phyloP scores from a whole-genome alignment of 371 early-diverging fungal genomes.

The Mortierella sp. region DNA sequence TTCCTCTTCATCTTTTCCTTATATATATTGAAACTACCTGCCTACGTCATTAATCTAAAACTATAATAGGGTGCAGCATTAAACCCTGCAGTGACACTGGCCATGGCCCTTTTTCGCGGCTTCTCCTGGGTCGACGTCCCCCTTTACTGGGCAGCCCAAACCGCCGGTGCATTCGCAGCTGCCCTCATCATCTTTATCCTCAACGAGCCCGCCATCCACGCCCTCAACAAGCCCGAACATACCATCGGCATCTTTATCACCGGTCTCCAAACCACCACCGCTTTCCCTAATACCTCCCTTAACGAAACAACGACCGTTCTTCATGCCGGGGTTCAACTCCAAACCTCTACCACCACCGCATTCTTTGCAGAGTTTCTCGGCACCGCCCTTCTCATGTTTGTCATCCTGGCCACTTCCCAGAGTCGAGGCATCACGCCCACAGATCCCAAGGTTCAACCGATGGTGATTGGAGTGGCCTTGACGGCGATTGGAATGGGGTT shows the following conservation, averaged over 20 bases:
- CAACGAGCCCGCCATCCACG: slow-evolving; percentile 59
- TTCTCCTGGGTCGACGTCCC: slow-evolving; percentile 74
- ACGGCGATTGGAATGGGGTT: slow-evolving; percentile 70
- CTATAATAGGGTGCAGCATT: slow-evolving; percentile 74
- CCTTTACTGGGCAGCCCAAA: slow-evolving; percentile 70
- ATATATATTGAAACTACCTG: not conserved
- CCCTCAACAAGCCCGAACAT: slow-evolving; percentile 21
- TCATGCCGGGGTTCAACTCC: no score
- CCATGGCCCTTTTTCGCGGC: slow-evolving; percentile 72
- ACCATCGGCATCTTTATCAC: slow-evolving; percentile 81
- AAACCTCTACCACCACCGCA: slow-evolving; percentile 61
- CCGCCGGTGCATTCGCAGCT: slow-evolving; percentile 75
- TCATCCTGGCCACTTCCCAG: slow-evolving; percentile 72
- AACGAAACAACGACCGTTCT: no score
- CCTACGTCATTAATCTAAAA: not conserved
- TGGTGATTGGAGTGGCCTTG: slow-evolving; percentile 73
- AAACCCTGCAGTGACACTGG: slow-evolving; percentile 81
- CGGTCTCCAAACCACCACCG: slow-evolving; percentile 63
- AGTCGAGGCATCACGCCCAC: slow-evolving; percentile 77
- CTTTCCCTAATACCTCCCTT: slow-evolving; percentile 14
- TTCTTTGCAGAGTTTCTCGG: slow-evolving; percentile 80
- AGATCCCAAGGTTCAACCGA: slow-evolving; percentile 49
- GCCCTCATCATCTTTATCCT: slow-evolving; percentile 70
- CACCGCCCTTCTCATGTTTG: slow-evolving; percentile 77
- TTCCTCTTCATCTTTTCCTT: not conserved